phyloP scores from a whole-genome alignment of 176 grass and related monocot species.

The Cenchrus americanus region DNA sequence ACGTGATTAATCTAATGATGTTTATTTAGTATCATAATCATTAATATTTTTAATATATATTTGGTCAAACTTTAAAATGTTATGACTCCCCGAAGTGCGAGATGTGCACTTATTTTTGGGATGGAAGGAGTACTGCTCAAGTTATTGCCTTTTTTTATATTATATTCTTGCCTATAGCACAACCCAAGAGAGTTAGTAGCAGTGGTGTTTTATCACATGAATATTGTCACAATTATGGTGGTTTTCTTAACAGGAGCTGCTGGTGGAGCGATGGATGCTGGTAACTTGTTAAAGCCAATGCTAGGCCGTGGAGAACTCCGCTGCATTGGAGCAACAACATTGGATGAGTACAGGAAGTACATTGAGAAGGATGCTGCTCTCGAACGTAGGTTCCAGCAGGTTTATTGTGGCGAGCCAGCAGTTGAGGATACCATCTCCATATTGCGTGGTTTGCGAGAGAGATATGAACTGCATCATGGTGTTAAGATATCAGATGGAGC shows the following conservation, averaged over 20 bases:
- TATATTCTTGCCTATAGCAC: neutral
- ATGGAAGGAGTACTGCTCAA: neutral
- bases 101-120: no score
- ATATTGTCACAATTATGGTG: constrained; percentile 1
- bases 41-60: no score
- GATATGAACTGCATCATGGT: constrained; percentile 92
- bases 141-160: neutral
- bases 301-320: constrained; percentile 85
- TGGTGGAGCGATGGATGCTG: constrained; percentile 92
- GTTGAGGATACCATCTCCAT: constrained; percentile 92
- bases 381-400: constrained; percentile 93
- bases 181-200: neutral
- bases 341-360: constrained; percentile 95
- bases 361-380: constrained; percentile 97
- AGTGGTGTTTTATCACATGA: neutral
- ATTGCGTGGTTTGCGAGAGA: constrained; percentile 74
- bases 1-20: no score
- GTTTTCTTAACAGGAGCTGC: constrained; percentile 57
- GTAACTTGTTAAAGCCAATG: constrained; percentile 95
- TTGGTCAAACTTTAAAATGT: no score
- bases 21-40: no score
- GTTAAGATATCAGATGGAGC: constrained; percentile 94
- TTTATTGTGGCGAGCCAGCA: constrained; percentile 87
- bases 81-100: no score
- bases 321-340: constrained; percentile 95